A percentile compares a stretch with the other conserved stretches of the same genome.
Conservation (phyloP, 352 stramenopile genomes). For the Globisporangium emineosum region DNA sequence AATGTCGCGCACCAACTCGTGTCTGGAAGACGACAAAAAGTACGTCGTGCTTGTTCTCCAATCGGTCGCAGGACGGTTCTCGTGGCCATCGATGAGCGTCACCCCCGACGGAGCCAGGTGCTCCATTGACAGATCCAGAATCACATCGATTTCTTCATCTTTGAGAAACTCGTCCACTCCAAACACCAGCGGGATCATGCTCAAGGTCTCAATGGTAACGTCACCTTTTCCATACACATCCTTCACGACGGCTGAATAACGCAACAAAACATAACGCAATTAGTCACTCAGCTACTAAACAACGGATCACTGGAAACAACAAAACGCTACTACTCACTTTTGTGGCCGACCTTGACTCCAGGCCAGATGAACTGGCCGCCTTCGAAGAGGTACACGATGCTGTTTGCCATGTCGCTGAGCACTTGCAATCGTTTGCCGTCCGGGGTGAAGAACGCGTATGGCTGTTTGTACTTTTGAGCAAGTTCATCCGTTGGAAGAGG, state of each 20-base stretch:
- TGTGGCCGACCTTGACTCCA: constrained; percentile 54
- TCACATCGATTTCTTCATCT: constrained; percentile 68
- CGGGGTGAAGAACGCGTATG: constrained; percentile 53
- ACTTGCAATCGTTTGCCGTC: constrained; percentile 39
- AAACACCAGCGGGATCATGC: constrained; percentile 64
- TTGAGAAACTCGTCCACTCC: constrained; percentile 66
- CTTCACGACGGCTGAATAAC: constrained; percentile 28
- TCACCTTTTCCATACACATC: constrained; percentile 38
- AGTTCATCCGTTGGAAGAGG: constrained; percentile 21
- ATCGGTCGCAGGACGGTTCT: constrained; percentile 52
- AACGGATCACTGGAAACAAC: no score
- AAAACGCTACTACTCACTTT: constrained; percentile 44
- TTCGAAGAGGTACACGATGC: constrained; percentile 67
- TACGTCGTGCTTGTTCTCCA: constrained; percentile 77
- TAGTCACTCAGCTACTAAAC: no score
- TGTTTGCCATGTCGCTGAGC: constrained; percentile 31
- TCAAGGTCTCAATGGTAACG: constrained; percentile 55
- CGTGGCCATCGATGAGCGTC: constrained; percentile 50
- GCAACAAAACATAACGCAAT: no score
- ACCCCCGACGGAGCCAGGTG: constrained; percentile 58
- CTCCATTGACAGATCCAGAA: constrained; percentile 55
- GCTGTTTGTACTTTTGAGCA: constrained; percentile 56
- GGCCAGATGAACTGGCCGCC: constrained; percentile 74
- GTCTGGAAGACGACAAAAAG: constrained; percentile 47
- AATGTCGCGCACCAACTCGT: constrained; percentile 44